Conservation (phyloP, 352 stramenopile species). For the Pythium chondricola region DNA sequence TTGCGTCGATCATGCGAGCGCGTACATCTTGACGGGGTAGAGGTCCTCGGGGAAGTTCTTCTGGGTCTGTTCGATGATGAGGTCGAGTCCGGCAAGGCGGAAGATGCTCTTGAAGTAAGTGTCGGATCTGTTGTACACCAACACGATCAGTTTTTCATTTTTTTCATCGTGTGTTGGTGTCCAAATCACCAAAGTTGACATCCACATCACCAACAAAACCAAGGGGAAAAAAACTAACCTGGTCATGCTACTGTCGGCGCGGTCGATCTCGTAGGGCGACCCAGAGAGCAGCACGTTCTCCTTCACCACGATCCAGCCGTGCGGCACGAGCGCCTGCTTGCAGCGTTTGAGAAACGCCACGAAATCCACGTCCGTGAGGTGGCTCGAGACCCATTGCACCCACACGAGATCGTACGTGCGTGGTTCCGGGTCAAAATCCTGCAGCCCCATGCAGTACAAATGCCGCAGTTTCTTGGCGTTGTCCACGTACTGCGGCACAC, state of each 20-base stretch:
- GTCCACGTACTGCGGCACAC: constrained; percentile 86
- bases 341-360: constrained; percentile 90
- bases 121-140: constrained; percentile 28
- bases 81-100: constrained; percentile 80
- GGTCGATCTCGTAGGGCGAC: constrained; percentile 89
- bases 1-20: constrained; percentile 62
- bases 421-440: constrained; percentile 77
- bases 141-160: too few species aligned
- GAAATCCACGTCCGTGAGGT: constrained; percentile 94
- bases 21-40: constrained; percentile 95
- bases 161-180: too few species aligned
- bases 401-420: constrained; percentile 93
- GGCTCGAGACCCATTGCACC: constrained; percentile 95
- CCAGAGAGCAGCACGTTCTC: constrained; percentile 86
- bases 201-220: background rate
- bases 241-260: constrained; percentile 92
- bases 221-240: constrained; percentile 33
- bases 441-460: constrained; percentile 89
- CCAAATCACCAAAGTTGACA: too few species aligned
- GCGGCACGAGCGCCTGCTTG: constrained; percentile 45
- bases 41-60: constrained; percentile 93
- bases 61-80: constrained; percentile 83
- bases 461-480: constrained; percentile 46
- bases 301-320: constrained; percentile 73
- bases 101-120: constrained; percentile 92